A percentile compares a stretch with the other conserved stretches of the same genome.
Evolutionary conservation across 2,329 filamentous ascomycete species (phyloP).

Genomic region (Diaporthe amygdali): DNA sequence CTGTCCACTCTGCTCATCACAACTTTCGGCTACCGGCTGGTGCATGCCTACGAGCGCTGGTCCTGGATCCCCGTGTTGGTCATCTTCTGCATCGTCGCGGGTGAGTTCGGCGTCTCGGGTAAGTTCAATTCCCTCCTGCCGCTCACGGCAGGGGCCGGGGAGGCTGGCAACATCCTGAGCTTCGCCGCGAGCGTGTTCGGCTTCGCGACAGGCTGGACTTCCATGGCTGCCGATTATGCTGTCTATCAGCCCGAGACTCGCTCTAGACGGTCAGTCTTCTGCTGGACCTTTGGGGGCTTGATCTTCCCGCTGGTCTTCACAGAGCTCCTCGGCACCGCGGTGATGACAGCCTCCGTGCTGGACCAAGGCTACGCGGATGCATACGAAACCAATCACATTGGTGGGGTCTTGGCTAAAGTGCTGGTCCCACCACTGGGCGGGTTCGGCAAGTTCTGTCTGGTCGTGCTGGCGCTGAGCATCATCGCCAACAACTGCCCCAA

Average conservation of each 20-base stretch:
- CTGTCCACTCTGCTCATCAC: constrained; percentile 71
- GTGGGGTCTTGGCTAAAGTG: constrained; percentile 70
- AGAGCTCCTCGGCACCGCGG: constrained; percentile 73
- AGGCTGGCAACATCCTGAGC: constrained; percentile 67
- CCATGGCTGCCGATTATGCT: constrained; percentile 79
- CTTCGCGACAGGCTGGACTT: constrained; percentile 76
- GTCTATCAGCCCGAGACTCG: constrained; percentile 74
- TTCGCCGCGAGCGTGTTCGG: constrained; percentile 72
- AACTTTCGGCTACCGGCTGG: constrained; percentile 77
- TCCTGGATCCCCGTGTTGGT: constrained; percentile 76
- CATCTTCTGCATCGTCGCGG: constrained; percentile 75
- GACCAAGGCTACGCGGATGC: constrained; percentile 61
- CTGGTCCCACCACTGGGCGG: constrained; percentile 66
- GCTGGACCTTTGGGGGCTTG: constrained; percentile 72
- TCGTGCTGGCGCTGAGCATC: constrained; percentile 69
- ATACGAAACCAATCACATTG: constrained; percentile 50
- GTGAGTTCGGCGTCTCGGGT: constrained; percentile 70
- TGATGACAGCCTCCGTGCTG: constrained; percentile 66
- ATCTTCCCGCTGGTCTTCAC: constrained; percentile 76
- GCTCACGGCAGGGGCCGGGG: constrained; percentile 62
- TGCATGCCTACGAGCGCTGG: constrained; percentile 79
- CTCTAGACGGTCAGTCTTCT: constrained; percentile 67
- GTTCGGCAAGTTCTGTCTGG: constrained; percentile 76
- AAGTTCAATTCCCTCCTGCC: constrained; percentile 63
- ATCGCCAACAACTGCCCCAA: constrained; percentile 76